phyloP scores from a whole-genome alignment of 108 stramenopile species.

The Mediolabrus comicus region DNA sequence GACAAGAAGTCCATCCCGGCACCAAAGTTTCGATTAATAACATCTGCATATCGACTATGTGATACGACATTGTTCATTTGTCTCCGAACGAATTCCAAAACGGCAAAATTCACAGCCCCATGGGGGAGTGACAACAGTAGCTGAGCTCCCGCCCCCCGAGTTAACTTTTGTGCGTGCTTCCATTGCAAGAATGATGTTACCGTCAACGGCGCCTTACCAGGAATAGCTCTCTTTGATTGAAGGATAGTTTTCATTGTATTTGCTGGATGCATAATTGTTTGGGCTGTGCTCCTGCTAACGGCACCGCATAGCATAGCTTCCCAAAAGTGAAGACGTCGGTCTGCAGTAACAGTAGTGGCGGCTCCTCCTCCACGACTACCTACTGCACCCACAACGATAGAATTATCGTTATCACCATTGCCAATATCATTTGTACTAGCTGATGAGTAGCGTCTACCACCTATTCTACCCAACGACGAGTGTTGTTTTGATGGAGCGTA shows the following conservation, averaged over 20 bases:
- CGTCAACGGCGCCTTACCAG: constrained; percentile 43
- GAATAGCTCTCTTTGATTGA: constrained; percentile 61
- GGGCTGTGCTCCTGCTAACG: constrained; percentile 82
- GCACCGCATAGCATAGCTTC: constrained; percentile 92
- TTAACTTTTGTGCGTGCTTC: constrained; percentile 61
- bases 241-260: constrained; percentile 96
- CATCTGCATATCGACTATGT: constrained; percentile 40
- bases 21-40: constrained; percentile 52
- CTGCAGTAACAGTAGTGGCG: constrained; percentile 11
- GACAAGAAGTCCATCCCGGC: constrained; percentile 92
- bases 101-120: constrained; percentile 96
- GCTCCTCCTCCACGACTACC: constrained; percentile 34
- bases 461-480: constrained; percentile 1
- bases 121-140: constrained; percentile 92
- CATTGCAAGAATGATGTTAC: constrained; percentile 54
- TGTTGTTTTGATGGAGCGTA: constrained; percentile 5
- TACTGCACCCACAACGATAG: constrained; percentile 2
- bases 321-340: constrained; percentile 66
- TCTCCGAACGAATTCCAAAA: constrained; percentile 83
- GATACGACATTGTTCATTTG: constrained; percentile 61
- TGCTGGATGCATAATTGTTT: constrained; percentile 84
- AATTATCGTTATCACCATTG: neutral
- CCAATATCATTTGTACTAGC: neutral
- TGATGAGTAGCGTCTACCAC: neutral
- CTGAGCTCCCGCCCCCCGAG: constrained; percentile 94